These are phyloP conservation scores for Cymbidium sinense DNA, from an alignment of 106 monocot species.

Conservation along the genomic window DNA sequence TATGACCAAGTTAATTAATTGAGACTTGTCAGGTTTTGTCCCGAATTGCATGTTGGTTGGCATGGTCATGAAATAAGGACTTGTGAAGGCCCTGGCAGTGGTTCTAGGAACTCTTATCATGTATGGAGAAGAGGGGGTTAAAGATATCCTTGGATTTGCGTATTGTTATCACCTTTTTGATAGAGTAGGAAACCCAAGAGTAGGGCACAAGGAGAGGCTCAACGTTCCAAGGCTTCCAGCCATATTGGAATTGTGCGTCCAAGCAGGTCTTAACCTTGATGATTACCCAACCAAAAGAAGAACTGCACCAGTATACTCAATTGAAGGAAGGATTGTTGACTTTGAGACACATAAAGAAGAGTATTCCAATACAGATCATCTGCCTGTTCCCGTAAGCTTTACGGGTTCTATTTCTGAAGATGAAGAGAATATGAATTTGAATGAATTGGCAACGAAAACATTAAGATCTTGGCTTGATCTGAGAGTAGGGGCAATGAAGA, in stretches of 20 bases:
- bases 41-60: conserved; percentile 52
- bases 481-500: conserved; percentile 38
- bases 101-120: conserved; percentile 50
- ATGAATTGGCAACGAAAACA: conserved; percentile 25
- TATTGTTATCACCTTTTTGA: conserved; percentile 75
- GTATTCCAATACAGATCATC: neutral
- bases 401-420: neutral
- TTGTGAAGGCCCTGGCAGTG: conserved; percentile 57
- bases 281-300: conserved; percentile 57
- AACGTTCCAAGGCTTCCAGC: conserved; percentile 49
- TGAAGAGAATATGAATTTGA: conserved; percentile 18
- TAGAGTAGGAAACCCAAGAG: conserved; percentile 55
- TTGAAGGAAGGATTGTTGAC: conserved; percentile 75
- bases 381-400: neutral
- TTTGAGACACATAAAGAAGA: conserved; percentile 43
- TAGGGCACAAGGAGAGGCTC: conserved; percentile 62
- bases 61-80: conserved; percentile 58
- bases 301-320: conserved; percentile 59
- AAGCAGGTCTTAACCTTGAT: conserved; percentile 65
- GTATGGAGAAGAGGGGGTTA: conserved; percentile 56
- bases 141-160: conserved; percentile 48
- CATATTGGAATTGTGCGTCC: conserved; percentile 70
- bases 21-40: conserved; percentile 46
- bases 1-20: neutral
- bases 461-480: conserved; percentile 53